Percentiles rank a stretch among this genome's conserved stretches.
phyloP scores from a whole-genome alignment of 163 green algal species.

The Coccomyxa subellipsoidea region DNA sequence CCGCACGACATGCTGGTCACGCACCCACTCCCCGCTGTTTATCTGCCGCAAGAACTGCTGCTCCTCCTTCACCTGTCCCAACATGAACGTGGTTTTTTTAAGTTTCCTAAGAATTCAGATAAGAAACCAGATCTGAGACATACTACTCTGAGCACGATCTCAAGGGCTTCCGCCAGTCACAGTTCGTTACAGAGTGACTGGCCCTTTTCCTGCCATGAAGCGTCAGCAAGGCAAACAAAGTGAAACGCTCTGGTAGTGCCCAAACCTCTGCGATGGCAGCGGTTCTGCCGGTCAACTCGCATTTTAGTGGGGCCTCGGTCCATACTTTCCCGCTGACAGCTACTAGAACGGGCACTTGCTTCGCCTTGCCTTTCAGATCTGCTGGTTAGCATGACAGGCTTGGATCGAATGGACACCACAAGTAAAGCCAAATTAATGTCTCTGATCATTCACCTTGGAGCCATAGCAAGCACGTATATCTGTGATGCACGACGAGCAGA shows the following conservation, averaged over 20 bases:
- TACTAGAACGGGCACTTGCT: slow-evolving; percentile 43
- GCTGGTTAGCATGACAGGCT: not conserved
- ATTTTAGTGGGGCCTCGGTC: slow-evolving; percentile 39
- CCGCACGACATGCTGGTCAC: slow-evolving; percentile 31
- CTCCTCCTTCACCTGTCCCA: slow-evolving; percentile 5
- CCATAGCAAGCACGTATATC: too few species aligned
- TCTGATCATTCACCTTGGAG: too few species aligned
- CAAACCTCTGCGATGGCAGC: slow-evolving; percentile 35
- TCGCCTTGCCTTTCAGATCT: slow-evolving; percentile 44
- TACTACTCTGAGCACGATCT: too few species aligned
- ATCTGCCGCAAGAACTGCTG: slow-evolving; percentile 19
- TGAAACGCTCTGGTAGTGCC: not conserved
- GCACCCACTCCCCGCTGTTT: slow-evolving; percentile 23
- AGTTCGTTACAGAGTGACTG: too few species aligned
- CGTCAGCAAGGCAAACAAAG: not conserved
- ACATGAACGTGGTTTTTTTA: not conserved
- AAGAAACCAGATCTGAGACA: too few species aligned
- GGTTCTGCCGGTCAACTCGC: slow-evolving; percentile 48
- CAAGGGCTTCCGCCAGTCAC: too few species aligned
- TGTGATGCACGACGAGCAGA: too few species aligned
- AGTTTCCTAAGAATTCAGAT: not conserved
- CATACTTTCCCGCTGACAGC: slow-evolving; percentile 61
- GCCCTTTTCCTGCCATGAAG: not conserved
- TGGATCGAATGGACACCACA: too few species aligned
- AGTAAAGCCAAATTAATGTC: too few species aligned